phyloP scores from a whole-genome alignment of 352 stramenopile genomes.

The Phytophthora crassamura region DNA sequence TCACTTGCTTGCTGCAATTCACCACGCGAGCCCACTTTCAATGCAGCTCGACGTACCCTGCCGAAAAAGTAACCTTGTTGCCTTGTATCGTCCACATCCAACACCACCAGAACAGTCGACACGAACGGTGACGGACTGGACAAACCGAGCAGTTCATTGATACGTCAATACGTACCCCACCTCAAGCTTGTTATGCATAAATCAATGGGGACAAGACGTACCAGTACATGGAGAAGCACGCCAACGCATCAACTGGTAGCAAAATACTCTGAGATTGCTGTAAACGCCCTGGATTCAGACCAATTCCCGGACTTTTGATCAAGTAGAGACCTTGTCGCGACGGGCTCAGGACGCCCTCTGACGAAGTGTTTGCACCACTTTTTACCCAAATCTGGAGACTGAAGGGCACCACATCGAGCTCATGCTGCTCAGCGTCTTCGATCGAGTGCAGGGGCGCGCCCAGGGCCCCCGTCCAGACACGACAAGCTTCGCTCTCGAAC shows the following conservation, averaged over 20 bases:
- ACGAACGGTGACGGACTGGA: constrained; percentile 64
- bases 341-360: constrained; percentile 5
- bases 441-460: constrained; percentile 37
- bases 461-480: constrained; percentile 51
- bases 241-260: constrained; percentile 37
- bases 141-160: constrained; percentile 1
- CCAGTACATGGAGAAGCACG: constrained; percentile 59
- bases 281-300: background rate
- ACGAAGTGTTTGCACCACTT: background rate
- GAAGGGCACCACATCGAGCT: constrained; percentile 37
- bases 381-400: constrained; percentile 38
- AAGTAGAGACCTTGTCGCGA: constrained; percentile 36
- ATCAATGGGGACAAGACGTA: constrained; percentile 17
- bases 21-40: background rate
- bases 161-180: constrained; percentile 1
- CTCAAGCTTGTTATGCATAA: background rate
- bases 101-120: constrained; percentile 50
- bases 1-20: background rate
- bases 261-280: constrained; percentile 34
- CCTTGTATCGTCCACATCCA: constrained; percentile 43
- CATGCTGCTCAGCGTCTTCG: constrained; percentile 33
- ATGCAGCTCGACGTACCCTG: constrained; percentile 15
- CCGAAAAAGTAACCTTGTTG: constrained; percentile 73
- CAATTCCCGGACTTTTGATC: constrained; percentile 7
- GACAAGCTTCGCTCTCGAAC: constrained; percentile 46